Conservation (phyloP, 495 filamentous ascomycete species). For the Neurospora sublineolata region DNA sequence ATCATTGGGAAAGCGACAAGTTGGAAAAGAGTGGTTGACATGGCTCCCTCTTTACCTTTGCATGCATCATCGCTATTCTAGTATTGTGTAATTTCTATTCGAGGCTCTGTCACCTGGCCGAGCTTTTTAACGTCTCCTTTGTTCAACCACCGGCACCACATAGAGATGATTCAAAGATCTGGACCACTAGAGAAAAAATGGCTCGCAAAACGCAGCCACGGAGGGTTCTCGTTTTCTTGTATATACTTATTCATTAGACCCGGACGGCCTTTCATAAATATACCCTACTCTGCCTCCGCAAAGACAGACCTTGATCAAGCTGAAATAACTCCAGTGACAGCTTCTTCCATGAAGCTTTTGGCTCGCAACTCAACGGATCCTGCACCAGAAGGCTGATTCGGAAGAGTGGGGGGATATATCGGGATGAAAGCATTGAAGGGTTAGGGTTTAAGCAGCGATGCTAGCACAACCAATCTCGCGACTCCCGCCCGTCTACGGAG, state of each 20-base stretch:
- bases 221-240: neutral
- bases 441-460: neutral
- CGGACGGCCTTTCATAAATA: neutral
- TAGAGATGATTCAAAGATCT: neutral
- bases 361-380: neutral
- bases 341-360: neutral
- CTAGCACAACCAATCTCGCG: neutral
- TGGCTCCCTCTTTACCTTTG: neutral
- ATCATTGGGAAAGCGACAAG: conserved; percentile 3
- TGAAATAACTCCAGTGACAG: neutral
- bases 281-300: neutral
- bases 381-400: neutral
- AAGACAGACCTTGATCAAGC: neutral
- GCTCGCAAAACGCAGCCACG: neutral
- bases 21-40: neutral
- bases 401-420: neutral
- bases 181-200: neutral
- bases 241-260: neutral
- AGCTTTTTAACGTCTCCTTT: neutral
- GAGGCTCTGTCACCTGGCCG: neutral
- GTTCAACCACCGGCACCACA: neutral
- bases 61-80: conserved; percentile 16
- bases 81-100: conserved; percentile 33
- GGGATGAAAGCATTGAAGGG: neutral
- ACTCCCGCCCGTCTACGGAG: neutral